A percentile compares a stretch with the other conserved stretches of the same genome.
These are phyloP conservation scores for Cantharellus anzutake DNA, from an alignment of 768 basidiomycete genomes.

Conservation along the genomic window DNA sequence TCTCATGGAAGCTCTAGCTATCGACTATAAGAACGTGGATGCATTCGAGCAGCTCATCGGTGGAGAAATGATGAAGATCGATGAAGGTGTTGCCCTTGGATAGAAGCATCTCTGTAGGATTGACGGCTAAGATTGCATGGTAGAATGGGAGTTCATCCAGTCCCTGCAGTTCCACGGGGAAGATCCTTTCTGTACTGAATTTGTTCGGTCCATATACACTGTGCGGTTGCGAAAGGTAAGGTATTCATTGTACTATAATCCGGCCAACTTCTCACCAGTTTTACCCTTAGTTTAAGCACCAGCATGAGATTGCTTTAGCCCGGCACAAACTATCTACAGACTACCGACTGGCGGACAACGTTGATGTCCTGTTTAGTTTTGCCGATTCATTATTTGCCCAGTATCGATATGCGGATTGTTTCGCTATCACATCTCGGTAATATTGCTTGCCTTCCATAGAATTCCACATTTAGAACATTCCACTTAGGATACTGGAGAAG, in stretches of 20 bases:
- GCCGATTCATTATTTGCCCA: slow-evolving; percentile 78
- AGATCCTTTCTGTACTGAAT: slow-evolving; percentile 72
- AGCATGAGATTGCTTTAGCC: slow-evolving; percentile 60
- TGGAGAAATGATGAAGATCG: slow-evolving; percentile 89
- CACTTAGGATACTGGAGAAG: slow-evolving; percentile 55
- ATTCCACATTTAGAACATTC: not conserved
- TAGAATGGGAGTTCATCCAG: slow-evolving; percentile 95
- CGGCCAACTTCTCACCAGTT: not conserved
- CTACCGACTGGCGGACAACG: slow-evolving; percentile 73
- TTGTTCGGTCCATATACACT: slow-evolving; percentile 84
- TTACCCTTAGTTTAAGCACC: slow-evolving; percentile 41
- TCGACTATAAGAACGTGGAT: slow-evolving; percentile 96
- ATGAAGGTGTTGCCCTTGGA: slow-evolving; percentile 50
- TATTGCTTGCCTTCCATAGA: slow-evolving; percentile 1
- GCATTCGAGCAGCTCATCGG: slow-evolving; percentile 79
- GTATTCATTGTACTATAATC: not conserved
- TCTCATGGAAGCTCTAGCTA: slow-evolving; percentile 84
- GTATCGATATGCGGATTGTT: slow-evolving; percentile 92
- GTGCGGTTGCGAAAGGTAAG: slow-evolving; percentile 64
- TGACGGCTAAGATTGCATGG: not conserved
- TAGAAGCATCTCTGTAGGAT: not conserved
- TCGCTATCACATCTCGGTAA: slow-evolving; percentile 65
- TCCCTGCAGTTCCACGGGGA: slow-evolving; percentile 66
- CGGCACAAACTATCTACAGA: slow-evolving; percentile 65
- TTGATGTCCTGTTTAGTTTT: slow-evolving; percentile 78